Percentiles rank a stretch among this genome's conserved stretches.
Conservation (phyloP, 2,329 filamentous ascomycete species). For the Hypoxylon sp. region DNA sequence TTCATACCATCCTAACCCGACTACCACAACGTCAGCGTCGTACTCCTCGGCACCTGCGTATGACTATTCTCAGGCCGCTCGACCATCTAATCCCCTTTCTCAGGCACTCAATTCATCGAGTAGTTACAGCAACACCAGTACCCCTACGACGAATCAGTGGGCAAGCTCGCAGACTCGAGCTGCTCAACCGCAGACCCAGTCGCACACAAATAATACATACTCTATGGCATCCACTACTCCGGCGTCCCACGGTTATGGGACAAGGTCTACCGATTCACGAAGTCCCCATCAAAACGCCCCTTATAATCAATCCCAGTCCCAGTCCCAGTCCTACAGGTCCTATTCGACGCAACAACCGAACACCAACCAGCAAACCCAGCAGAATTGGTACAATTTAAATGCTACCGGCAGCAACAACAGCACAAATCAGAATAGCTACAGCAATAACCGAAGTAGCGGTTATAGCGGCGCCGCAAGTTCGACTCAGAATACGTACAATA, state of each 20-base stretch:
- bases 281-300: constrained; percentile 49
- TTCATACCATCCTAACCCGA: constrained; percentile 48
- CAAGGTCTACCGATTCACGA: constrained; percentile 49
- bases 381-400: constrained; percentile 56
- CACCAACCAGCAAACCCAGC: constrained; percentile 51
- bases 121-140: constrained; percentile 43
- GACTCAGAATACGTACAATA: constrained; percentile 34
- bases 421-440: constrained; percentile 45
- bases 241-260: constrained; percentile 46
- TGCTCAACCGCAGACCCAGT: constrained; percentile 40
- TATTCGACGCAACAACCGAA: constrained; percentile 51
- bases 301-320: constrained; percentile 51
- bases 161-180: constrained; percentile 47
- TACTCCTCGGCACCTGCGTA: constrained; percentile 51
- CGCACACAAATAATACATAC: constrained; percentile 45
- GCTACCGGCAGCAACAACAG: constrained; percentile 46
- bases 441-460: constrained; percentile 44
- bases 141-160: constrained; percentile 48
- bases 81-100: constrained; percentile 47
- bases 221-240: constrained; percentile 42
- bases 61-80: constrained; percentile 49
- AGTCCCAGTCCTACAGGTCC: constrained; percentile 48
- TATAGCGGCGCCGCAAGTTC: constrained; percentile 37
- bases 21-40: constrained; percentile 46
- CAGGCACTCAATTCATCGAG: constrained; percentile 48